phyloP scores from a whole-genome alignment of 805 yeast species.

The Metschnikowia santaceciliae region DNA sequence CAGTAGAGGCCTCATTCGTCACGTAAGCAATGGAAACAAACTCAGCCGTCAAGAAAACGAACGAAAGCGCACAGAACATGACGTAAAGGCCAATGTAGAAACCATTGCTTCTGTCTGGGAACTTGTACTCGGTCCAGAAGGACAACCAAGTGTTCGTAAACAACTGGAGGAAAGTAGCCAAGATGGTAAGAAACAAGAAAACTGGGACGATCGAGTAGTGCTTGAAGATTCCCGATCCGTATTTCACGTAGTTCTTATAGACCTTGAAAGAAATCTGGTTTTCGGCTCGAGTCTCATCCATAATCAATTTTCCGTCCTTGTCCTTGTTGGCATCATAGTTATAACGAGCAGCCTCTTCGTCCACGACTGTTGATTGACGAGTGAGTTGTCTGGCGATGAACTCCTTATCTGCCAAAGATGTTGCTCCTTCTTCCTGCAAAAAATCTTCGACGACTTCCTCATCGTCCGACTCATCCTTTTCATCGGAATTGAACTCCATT shows the following conservation, averaged over 20 bases:
- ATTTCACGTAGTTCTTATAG: conserved; percentile 29
- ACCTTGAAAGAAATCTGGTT: conserved; percentile 28
- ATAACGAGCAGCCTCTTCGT: conserved; percentile 31
- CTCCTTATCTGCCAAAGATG: conserved; percentile 6
- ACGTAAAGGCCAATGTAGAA: conserved; percentile 75
- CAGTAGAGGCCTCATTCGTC: conserved; percentile 50
- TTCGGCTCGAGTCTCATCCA: conserved; percentile 15
- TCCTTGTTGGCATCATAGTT: conserved; percentile 25
- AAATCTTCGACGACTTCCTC: conserved; percentile 20
- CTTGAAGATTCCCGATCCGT: conserved; percentile 27
- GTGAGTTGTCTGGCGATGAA: conserved; percentile 11
- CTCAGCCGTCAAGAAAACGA: conserved; percentile 39
- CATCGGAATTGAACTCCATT: conserved; percentile 34
- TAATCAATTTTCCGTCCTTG: conserved; percentile 16
- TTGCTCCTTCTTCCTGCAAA: conserved; percentile 7
- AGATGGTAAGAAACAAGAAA: conserved; percentile 16
- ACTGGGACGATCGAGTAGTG: conserved; percentile 21
- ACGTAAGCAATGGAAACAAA: conserved; percentile 47
- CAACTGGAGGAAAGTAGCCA: conserved; percentile 49
- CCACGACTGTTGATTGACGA: conserved; percentile 20
- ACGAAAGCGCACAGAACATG: conserved; percentile 50
- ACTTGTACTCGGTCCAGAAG: conserved; percentile 68
- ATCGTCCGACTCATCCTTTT: conserved; percentile 20
- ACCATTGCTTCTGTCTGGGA: conserved; percentile 41
- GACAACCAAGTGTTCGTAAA: conserved; percentile 78